These are phyloP conservation scores for Babesia sp. DNA, from an alignment of 169 alveolate species.

Conservation along the genomic window DNA sequence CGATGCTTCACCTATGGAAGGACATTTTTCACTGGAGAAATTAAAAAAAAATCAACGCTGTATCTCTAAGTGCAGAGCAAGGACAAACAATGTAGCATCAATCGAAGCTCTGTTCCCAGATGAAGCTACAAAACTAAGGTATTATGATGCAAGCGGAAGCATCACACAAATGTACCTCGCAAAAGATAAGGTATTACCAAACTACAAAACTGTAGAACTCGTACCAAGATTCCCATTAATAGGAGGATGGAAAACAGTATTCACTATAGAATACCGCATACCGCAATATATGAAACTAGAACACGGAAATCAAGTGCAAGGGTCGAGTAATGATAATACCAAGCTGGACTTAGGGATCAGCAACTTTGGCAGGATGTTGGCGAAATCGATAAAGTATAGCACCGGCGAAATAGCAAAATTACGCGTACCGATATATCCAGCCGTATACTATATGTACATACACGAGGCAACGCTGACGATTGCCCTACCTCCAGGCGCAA, in stretches of 20 bases:
- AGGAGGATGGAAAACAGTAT: slow-evolving; percentile 66
- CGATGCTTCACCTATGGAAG: slow-evolving; percentile 23
- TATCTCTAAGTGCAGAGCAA: background rate
- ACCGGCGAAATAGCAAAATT: background rate
- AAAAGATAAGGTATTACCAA: background rate
- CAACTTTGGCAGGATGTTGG: background rate
- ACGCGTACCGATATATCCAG: slow-evolving; percentile 20
- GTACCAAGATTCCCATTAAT: slow-evolving; percentile 71
- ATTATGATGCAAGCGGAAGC: slow-evolving; percentile 35
- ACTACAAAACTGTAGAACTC: slow-evolving; percentile 19
- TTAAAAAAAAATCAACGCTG: background rate
- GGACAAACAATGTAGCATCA: slow-evolving; percentile 2
- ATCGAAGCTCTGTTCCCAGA: slow-evolving; percentile 44
- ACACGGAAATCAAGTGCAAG: background rate
- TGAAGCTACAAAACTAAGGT: slow-evolving; percentile 20
- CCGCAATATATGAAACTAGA: background rate
- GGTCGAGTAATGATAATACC: background rate
- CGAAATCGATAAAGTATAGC: too few relatives aligned
- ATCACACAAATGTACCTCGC: slow-evolving; percentile 4
- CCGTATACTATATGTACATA: slow-evolving; percentile 26
- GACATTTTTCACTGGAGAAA: slow-evolving; percentile 2
- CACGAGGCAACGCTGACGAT: slow-evolving; percentile 1
- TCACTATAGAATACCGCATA: slow-evolving; percentile 21
- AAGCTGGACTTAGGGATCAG: background rate
- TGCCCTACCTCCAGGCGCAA: slow-evolving; percentile 30